These are phyloP conservation scores for Asterella californica DNA, from an alignment of 225 moss, liverwort and hornwort species.

Conservation along the genomic window DNA sequence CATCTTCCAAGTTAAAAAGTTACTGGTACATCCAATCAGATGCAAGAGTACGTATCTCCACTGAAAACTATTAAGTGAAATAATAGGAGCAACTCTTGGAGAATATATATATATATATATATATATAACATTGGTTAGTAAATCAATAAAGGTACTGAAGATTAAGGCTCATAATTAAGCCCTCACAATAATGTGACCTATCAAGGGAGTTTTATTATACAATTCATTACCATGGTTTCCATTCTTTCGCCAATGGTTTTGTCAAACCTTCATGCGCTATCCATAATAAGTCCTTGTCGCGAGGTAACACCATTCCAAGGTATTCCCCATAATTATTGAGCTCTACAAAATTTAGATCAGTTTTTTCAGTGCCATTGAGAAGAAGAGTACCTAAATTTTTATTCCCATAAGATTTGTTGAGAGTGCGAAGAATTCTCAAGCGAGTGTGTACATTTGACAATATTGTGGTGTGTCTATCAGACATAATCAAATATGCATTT, in stretches of 20 bases:
- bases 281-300: slow-evolving; percentile 59
- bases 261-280: slow-evolving; percentile 61
- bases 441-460: background rate
- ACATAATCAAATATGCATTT: background rate
- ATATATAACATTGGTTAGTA: too few species aligned
- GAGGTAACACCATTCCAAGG: slow-evolving; percentile 69
- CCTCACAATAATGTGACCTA: background rate
- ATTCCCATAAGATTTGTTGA: background rate
- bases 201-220: background rate
- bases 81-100: too few species aligned
- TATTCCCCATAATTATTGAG: slow-evolving; percentile 58
- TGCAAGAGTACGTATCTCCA: background rate
- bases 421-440: background rate
- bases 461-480: background rate
- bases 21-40: background rate
- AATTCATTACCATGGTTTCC: slow-evolving; percentile 60
- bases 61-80: background rate
- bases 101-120: too few species aligned
- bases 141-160: background rate
- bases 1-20: background rate
- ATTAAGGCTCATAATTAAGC: background rate
- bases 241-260: slow-evolving; percentile 48
- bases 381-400: background rate
- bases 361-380: background rate
- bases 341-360: slow-evolving; percentile 32